Percentiles rank a stretch among this genome's conserved stretches.
These are phyloP conservation scores for Colletotrichum sp. DNA, from an alignment of 2,329 filamentous ascomycete species.

Conservation along the genomic window DNA sequence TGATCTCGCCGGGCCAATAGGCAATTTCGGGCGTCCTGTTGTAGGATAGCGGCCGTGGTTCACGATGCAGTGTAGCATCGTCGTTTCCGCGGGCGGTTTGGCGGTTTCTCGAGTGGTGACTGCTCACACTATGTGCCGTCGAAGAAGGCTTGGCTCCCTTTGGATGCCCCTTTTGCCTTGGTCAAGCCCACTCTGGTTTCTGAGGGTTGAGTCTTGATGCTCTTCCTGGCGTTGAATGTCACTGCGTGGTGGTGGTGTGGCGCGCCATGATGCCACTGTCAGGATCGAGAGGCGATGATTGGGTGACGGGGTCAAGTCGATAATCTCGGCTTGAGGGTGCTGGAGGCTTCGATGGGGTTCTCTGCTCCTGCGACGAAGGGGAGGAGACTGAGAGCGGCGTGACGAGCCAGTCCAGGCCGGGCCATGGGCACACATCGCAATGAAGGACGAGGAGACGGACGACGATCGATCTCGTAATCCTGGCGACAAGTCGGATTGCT, in stretches of 20 bases:
- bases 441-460: background rate
- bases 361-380: background rate
- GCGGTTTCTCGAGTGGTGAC: background rate
- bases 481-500: background rate
- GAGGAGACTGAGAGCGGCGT: background rate
- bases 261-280: conserved; percentile 7
- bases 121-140: background rate
- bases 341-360: background rate
- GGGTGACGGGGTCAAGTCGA: background rate
- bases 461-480: background rate
- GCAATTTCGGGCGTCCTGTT: conserved; percentile 15
- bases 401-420: conserved; percentile 5
- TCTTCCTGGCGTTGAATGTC: background rate
- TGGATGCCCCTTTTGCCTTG: background rate
- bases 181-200: background rate
- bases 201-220: background rate
- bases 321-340: background rate
- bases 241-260: background rate
- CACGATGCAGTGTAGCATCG: conserved; percentile 18
- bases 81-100: background rate
- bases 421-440: background rate
- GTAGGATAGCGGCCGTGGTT: conserved; percentile 15
- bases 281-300: background rate
- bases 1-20: conserved; percentile 22
- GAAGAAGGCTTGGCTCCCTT: background rate